Evolutionary conservation across 768 basidiomycete genomes (phyloP).

Genomic region (Psilocybe cubensis): DNA sequence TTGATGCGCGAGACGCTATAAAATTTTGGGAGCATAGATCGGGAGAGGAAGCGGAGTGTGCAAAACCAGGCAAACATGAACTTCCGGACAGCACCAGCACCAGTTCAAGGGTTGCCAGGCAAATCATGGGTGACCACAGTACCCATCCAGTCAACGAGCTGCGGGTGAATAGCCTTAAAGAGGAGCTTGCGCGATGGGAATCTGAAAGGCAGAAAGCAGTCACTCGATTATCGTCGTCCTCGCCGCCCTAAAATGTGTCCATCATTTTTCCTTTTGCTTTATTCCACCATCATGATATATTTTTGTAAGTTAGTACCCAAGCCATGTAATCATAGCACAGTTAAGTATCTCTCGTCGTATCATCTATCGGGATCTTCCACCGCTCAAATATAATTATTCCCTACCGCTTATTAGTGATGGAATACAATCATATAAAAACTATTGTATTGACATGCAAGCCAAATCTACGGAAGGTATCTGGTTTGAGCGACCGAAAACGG

Average conservation of each 20-base stretch:
- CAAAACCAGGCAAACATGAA: constrained; percentile 17
- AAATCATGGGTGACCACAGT: constrained; percentile 53
- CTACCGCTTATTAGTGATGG: not conserved
- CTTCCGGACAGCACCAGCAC: not conserved
- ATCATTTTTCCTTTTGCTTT: not conserved
- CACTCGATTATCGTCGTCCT: not conserved
- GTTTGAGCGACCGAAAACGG: too few species aligned
- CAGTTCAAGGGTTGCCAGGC: constrained; percentile 34
- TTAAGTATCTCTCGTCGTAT: not conserved
- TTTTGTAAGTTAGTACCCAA: not conserved
- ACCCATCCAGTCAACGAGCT: constrained; percentile 73
- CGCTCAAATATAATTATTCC: not conserved
- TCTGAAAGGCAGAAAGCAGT: constrained; percentile 43
- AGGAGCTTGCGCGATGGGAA: constrained; percentile 78
- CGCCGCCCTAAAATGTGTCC: not conserved
- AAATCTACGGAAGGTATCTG: too few species aligned
- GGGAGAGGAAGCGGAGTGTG: constrained; percentile 48
- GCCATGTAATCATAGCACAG: not conserved
- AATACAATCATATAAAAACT: not conserved
- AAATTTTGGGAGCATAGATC: constrained; percentile 79
- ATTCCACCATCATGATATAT: not conserved
- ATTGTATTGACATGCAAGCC: too few species aligned
- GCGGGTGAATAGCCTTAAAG: constrained; percentile 60
- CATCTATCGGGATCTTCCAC: not conserved
- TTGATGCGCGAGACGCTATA: constrained; percentile 82